Conservation (phyloP, 768 basidiomycete genomes). For the Artomyces pyxidatus region DNA sequence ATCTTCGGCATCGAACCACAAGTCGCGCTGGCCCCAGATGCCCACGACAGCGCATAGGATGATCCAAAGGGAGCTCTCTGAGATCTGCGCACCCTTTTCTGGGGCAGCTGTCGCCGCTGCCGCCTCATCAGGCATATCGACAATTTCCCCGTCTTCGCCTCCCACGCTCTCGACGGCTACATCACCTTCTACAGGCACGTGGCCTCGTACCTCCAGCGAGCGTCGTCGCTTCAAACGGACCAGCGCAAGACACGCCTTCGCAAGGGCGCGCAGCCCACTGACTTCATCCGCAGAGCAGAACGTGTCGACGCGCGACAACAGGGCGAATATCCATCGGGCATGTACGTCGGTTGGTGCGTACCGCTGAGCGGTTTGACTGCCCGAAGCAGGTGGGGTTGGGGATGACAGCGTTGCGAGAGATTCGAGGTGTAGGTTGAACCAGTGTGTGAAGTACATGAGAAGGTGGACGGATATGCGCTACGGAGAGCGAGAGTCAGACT, state of each 20-base stretch:
- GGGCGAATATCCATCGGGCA: conserved; percentile 70
- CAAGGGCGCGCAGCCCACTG: conserved; percentile 66
- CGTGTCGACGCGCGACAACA: conserved; percentile 64
- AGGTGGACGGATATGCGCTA: conserved; percentile 68
- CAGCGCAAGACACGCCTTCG: conserved; percentile 50
- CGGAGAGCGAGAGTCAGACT: neutral
- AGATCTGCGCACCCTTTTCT: conserved; percentile 21
- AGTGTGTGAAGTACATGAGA: conserved; percentile 77
- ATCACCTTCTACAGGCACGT: conserved; percentile 1
- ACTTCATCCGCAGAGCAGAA: conserved; percentile 69
- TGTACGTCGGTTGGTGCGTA: conserved; percentile 42
- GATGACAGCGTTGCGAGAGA: neutral
- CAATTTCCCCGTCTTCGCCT: neutral
- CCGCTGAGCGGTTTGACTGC: conserved; percentile 24
- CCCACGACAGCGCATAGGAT: conserved; percentile 54
- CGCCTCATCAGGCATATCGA: neutral
- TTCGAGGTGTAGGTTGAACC: conserved; percentile 61
- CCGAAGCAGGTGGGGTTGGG: neutral
- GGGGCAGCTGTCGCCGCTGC: too few species aligned
- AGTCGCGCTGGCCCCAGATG: conserved; percentile 72
- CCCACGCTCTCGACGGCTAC: neutral
- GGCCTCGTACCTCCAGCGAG: neutral
- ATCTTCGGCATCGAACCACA: conserved; percentile 75
- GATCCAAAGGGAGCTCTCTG: conserved; percentile 61
- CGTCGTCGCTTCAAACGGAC: conserved; percentile 10